phyloP scores from a whole-genome alignment of 2,329 filamentous ascomycete species.

The Epichloe brachyelytri region DNA sequence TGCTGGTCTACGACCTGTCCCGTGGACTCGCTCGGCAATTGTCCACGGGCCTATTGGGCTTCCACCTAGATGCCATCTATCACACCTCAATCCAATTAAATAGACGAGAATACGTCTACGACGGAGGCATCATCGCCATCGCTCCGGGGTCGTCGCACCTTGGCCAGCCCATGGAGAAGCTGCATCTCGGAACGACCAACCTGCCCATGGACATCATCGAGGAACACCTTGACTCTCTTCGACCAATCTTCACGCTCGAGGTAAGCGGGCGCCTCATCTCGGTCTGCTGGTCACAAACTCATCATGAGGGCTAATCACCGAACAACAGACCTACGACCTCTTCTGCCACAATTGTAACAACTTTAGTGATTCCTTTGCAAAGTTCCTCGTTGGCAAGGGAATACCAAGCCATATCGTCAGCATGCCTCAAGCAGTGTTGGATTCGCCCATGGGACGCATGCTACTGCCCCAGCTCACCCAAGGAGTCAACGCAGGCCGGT shows the following conservation, averaged over 20 bases:
- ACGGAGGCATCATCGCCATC: conserved; percentile 74
- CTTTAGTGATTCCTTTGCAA: conserved; percentile 84
- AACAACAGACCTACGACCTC: conserved; percentile 68
- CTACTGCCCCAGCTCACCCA: conserved; percentile 56
- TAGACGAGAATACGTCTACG: conserved; percentile 82
- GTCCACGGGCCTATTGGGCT: conserved; percentile 39
- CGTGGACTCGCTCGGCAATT: conserved; percentile 42
- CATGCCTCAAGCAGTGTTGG: conserved; percentile 72
- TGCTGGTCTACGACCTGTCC: conserved; percentile 71
- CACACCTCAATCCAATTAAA: conserved; percentile 83
- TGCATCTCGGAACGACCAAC: conserved; percentile 63
- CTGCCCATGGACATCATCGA: conserved; percentile 70
- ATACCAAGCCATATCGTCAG: conserved; percentile 80
- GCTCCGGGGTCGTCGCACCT: conserved; percentile 74
- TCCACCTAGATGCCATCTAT: conserved; percentile 79
- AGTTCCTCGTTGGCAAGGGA: conserved; percentile 75
- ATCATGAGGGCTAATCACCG: not conserved
- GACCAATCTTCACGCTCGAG: conserved; percentile 69
- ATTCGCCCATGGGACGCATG: conserved; percentile 81
- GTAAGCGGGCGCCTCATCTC: conserved; percentile 23
- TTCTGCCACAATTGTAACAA: conserved; percentile 96
- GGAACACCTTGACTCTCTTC: conserved; percentile 78
- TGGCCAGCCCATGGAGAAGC: conserved; percentile 64
- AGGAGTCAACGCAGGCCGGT: conserved; percentile 35
- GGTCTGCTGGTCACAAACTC: not conserved